phyloP scores from a whole-genome alignment of 2,329 filamentous ascomycete genomes.

The Cryphonectria parasitica region DNA sequence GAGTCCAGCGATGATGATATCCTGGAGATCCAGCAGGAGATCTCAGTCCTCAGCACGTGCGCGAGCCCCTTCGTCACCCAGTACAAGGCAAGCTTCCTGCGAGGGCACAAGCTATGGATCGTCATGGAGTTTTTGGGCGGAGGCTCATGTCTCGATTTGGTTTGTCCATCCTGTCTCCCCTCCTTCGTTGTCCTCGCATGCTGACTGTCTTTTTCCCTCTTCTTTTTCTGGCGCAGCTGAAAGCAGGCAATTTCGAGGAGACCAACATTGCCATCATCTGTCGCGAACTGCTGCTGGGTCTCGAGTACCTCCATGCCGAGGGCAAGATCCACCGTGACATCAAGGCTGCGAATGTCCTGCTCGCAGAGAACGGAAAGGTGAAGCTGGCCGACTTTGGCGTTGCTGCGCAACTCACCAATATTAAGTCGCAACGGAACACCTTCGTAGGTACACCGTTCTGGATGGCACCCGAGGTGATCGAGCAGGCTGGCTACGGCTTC shows the following conservation, averaged over 20 bases:
- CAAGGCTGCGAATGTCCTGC: slow-evolving; percentile 93
- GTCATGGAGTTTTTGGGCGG: slow-evolving; percentile 98
- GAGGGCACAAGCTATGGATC: slow-evolving; percentile 97
- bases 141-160: slow-evolving; percentile 91
- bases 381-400: slow-evolving; percentile 98
- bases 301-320: slow-evolving; percentile 91
- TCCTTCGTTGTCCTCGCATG: slow-evolving; percentile 3
- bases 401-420: slow-evolving; percentile 93
- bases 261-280: slow-evolving; percentile 92
- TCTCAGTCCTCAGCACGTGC: slow-evolving; percentile 92
- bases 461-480: slow-evolving; percentile 96
- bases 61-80: slow-evolving; percentile 92
- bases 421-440: slow-evolving; percentile 95
- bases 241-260: slow-evolving; percentile 88
- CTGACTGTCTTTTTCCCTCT: slow-evolving; percentile 32
- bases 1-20: slow-evolving; percentile 99
- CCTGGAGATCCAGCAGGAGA: slow-evolving; percentile 96
- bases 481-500: slow-evolving; percentile 81
- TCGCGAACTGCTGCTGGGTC: slow-evolving; percentile 83
- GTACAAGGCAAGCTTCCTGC: slow-evolving; percentile 95
- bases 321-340: slow-evolving; percentile 97
- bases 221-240: slow-evolving; percentile 62
- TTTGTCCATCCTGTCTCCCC: slow-evolving; percentile 46
- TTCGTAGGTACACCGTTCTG: slow-evolving; percentile 97
- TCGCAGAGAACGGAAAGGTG: slow-evolving; percentile 88